Base-by-base conservation (phyloP, 768 basidiomycete species). In the Tephrocybe sp. region DNA sequence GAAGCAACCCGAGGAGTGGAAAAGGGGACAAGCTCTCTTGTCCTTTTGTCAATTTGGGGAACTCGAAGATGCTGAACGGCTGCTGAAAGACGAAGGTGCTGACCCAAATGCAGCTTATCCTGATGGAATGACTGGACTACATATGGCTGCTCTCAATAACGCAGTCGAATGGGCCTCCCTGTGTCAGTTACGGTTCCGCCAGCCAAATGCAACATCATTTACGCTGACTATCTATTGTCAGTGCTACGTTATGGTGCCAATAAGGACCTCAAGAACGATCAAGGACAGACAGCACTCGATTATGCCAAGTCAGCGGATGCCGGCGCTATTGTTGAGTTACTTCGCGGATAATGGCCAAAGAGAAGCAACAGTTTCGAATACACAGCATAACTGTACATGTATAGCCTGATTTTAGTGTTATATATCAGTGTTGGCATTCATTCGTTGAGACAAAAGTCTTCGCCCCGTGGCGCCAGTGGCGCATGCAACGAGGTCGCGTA, bases 61-160 rank as follows among this genome's bases (percentile, higher is more conserved):
- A 2, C 38, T 25, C 2, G 54, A 51, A 9, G 50, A 51, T 6
- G 54, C 54, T 5, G 54, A 55, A 39, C 40, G 38, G 32, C 37
- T 55, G 26, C 15, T 56, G 14, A 47, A 20, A 15, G 54, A 56
- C 7, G 34, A 48, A 3, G 50, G 50, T 17, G 39, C 18, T 9
- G 45, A 48, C 39, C 54, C 54, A 5, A 44, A 56, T 52, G 45
- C 45, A 24, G 45, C 40, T 10, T 56, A 48, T 34, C 44, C 52
- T 28, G 54, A 55, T 9, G 54, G 54, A 43, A 55, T 45, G 18
- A 55, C 54, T n/a, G 54, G 54, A 15, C 51, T 56, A 30, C 54
- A 56, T 23, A 51, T 53, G 45, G 51, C 51, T 28, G 51, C 51
- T 42, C 23, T 48, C 32, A 53, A 53, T 36, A 53, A 53, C 32